These are phyloP conservation scores for Tolypocladium amazonense DNA, from an alignment of 2,329 filamentous ascomycete genomes.

Conservation along the genomic window DNA sequence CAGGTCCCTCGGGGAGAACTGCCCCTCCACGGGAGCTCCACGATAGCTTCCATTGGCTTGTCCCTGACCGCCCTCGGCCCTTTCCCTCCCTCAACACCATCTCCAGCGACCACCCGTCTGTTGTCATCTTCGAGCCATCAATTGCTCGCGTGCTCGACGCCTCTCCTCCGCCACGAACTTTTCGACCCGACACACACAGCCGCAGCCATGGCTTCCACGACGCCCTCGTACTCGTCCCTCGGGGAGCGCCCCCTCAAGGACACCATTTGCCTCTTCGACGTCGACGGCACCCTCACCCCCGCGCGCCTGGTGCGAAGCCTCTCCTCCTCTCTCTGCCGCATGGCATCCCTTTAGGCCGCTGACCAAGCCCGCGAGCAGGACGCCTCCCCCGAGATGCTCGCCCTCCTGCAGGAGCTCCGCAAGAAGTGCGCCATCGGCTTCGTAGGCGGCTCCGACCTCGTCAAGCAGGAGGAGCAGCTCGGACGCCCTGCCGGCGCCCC, in stretches of 20 bases:
- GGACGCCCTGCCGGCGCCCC: slow-evolving; percentile 50
- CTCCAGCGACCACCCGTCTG: not conserved
- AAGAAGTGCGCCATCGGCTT: slow-evolving; percentile 83
- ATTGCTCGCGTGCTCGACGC: not conserved
- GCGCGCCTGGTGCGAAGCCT: slow-evolving; percentile 57
- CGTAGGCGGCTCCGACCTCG: slow-evolving; percentile 85
- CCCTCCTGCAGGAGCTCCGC: slow-evolving; percentile 67
- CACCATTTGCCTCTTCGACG: slow-evolving; percentile 93
- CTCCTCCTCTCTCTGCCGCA: not conserved
- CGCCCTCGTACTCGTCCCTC: slow-evolving; percentile 56
- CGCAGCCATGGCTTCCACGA: slow-evolving; percentile 28
- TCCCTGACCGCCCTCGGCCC: not conserved
- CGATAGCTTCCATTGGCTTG: not conserved
- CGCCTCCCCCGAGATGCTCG: slow-evolving; percentile 72
- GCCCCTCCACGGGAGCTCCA: not conserved
- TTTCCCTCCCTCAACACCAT: not conserved
- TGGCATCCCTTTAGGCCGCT: not conserved
- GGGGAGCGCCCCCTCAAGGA: slow-evolving; percentile 79
- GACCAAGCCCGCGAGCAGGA: slow-evolving; percentile 28
- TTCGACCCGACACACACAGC: not conserved
- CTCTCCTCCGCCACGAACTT: not conserved
- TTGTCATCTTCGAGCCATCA: not conserved
- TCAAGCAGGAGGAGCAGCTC: slow-evolving; percentile 94
- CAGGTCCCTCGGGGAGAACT: not conserved
- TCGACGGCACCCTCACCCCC: slow-evolving; percentile 83